phyloP scores from a whole-genome alignment of 2,329 filamentous ascomycete species.

The Akanthomyces muscarius region DNA sequence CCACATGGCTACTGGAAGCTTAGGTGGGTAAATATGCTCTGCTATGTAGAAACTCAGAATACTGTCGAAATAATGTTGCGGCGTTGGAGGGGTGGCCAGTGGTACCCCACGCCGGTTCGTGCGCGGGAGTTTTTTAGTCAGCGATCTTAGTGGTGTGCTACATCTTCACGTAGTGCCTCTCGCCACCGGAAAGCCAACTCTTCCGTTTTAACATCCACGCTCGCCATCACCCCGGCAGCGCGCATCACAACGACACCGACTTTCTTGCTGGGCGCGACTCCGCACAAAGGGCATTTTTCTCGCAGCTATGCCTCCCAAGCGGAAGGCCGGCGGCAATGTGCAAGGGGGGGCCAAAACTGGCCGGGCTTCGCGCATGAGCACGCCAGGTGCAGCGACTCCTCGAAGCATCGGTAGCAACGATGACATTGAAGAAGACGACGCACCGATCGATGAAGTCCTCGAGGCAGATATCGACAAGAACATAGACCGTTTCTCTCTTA shows the following conservation, averaged over 20 bases:
- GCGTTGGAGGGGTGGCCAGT: conserved; percentile 5
- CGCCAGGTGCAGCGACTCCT: conserved; percentile 57
- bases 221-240: not conserved
- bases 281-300: not conserved
- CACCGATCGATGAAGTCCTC: conserved; percentile 47
- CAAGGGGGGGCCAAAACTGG: conserved; percentile 51
- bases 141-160: not conserved
- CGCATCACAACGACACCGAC: not conserved
- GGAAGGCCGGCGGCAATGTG: conserved; percentile 56
- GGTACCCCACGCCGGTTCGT: not conserved
- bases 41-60: not conserved
- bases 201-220: not conserved
- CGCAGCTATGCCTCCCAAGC: conserved; percentile 61
- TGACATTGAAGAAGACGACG: conserved; percentile 46
- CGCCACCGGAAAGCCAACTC: not conserved
- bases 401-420: conserved; percentile 55
- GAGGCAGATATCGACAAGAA: conserved; percentile 54
- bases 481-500: conserved; percentile 56
- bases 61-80: not conserved
- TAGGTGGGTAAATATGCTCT: not conserved
- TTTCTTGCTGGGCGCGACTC: not conserved
- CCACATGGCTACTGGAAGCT: conserved; percentile 32
- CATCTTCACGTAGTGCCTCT: not conserved
- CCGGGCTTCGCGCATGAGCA: conserved; percentile 54
- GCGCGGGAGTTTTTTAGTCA: conserved; percentile 3